Evolutionary conservation across 345 rosid species (phyloP).

Genomic region (Euphorbia lathyris): DNA sequence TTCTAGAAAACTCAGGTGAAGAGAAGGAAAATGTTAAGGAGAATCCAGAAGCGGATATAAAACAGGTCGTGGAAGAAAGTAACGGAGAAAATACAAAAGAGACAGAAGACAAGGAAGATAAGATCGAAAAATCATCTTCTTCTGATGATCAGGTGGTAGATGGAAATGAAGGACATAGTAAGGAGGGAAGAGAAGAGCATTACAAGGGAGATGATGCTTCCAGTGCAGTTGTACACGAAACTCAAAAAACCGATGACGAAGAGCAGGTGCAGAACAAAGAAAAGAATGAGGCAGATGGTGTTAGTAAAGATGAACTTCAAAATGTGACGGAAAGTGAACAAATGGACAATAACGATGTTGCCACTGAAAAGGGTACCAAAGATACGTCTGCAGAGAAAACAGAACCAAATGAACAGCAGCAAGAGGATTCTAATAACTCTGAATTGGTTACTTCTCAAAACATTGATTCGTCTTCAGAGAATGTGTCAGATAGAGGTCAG

Average conservation of each 20-base stretch:
- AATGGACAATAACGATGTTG: constrained; percentile 20
- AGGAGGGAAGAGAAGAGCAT: constrained; percentile 70
- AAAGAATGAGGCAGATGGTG: constrained; percentile 26
- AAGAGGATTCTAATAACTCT: constrained; percentile 12
- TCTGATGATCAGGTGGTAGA: constrained; percentile 35
- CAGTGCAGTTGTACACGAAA: constrained; percentile 60
- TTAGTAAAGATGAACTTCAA: constrained; percentile 34
- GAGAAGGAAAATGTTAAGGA: constrained; percentile 10
- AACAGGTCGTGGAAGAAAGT: constrained; percentile 23
- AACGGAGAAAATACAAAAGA: constrained; percentile 8
- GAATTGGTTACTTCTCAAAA: constrained; percentile 21
- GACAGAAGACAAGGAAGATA: constrained; percentile 9
- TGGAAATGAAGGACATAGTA: constrained; percentile 39
- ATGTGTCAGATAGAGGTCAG: constrained; percentile 21
- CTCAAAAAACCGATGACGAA: constrained; percentile 31
- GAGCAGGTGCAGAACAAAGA: constrained; percentile 35
- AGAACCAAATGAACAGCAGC: constrained; percentile 26
- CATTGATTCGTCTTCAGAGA: constrained; percentile 21
- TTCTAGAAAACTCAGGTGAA: constrained; percentile 1
- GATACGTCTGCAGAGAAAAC: constrained; percentile 20
- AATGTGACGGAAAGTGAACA: constrained; percentile 30
- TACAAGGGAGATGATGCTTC: constrained; percentile 85
- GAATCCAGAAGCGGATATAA: constrained; percentile 5
- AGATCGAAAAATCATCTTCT: constrained; percentile 30
- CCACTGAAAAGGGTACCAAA: constrained; percentile 22